phyloP scores from a whole-genome alignment of 2,329 filamentous ascomycete genomes.

The Fusarium sterilihyphosum region DNA sequence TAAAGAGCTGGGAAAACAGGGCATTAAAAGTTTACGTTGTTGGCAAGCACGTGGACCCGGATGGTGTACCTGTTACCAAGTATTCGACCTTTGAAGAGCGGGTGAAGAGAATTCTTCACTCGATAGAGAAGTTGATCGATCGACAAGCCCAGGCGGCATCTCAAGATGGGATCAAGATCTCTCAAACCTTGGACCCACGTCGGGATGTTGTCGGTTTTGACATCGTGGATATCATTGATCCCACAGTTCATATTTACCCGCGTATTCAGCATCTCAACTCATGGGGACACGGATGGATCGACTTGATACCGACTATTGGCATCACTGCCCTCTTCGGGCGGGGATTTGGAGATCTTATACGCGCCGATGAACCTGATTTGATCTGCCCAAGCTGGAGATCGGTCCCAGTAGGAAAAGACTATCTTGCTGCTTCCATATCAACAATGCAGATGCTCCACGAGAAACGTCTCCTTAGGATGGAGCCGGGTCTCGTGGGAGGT shows the following conservation, averaged over 20 bases:
- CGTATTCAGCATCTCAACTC: neutral
- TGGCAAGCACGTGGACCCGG: neutral
- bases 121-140: constrained; percentile 8
- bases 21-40: neutral
- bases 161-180: constrained; percentile 7
- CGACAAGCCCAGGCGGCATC: neutral
- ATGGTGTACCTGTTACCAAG: neutral
- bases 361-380: neutral
- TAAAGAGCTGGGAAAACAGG: constrained; percentile 10
- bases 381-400: constrained; percentile 1
- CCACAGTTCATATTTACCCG: neutral
- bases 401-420: neutral
- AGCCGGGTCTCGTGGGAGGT: neutral
- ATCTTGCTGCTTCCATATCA: neutral
- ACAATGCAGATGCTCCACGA: constrained; percentile 13
- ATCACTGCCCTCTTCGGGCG: constrained; percentile 4
- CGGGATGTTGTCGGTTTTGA: constrained; percentile 10
- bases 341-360: constrained; percentile 6
- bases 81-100: neutral
- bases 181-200: constrained; percentile 1
- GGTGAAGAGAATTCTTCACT: neutral
- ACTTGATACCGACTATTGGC: constrained; percentile 1
- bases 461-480: constrained; percentile 1
- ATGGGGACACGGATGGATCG: constrained; percentile 4
- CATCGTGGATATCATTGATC: neutral